Percentiles rank a stretch among this genome's conserved stretches.
Conservation (phyloP, 306 rosid genomes). For the Rosa rugosa region DNA sequence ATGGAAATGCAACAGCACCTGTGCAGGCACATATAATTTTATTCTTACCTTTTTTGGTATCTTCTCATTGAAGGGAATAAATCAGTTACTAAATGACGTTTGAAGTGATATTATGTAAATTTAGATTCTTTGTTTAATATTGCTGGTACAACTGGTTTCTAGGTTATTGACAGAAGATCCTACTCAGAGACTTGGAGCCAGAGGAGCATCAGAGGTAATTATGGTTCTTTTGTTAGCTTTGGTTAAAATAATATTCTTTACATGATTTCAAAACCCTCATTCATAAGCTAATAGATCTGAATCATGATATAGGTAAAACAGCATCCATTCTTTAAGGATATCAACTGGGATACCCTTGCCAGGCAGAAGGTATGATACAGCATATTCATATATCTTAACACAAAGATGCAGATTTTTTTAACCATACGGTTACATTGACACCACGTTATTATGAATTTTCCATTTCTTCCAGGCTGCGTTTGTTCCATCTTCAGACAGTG, state of each 20-base stretch:
- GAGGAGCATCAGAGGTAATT: constrained; percentile 90
- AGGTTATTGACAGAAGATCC: constrained; percentile 97
- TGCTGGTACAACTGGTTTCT: constrained; percentile 40
- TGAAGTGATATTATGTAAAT: background rate
- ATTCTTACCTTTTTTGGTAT: background rate
- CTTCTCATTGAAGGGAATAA: background rate
- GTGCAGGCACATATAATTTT: background rate
- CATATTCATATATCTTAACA: constrained; percentile 10
- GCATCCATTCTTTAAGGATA: constrained; percentile 89
- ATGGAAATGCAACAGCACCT: background rate
- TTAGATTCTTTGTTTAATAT: background rate
- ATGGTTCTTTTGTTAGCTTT: background rate
- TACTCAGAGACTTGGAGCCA: constrained; percentile 91
- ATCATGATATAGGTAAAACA: constrained; percentile 77
- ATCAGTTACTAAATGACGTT: background rate
- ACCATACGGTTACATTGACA: constrained; percentile 9
- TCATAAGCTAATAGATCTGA: constrained; percentile 23
- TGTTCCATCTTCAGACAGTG: constrained; percentile 95
- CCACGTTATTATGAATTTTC: constrained; percentile 1
- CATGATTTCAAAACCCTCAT: background rate
- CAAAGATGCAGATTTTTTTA: constrained; percentile 13
- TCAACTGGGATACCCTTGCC: constrained; percentile 99
- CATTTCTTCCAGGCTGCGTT: constrained; percentile 85
- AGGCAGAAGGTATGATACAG: constrained; percentile 73
- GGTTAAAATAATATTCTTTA: background rate